Conservation (phyloP, 495 filamentous ascomycete genomes). For the Aspergillus homomorphus region DNA sequence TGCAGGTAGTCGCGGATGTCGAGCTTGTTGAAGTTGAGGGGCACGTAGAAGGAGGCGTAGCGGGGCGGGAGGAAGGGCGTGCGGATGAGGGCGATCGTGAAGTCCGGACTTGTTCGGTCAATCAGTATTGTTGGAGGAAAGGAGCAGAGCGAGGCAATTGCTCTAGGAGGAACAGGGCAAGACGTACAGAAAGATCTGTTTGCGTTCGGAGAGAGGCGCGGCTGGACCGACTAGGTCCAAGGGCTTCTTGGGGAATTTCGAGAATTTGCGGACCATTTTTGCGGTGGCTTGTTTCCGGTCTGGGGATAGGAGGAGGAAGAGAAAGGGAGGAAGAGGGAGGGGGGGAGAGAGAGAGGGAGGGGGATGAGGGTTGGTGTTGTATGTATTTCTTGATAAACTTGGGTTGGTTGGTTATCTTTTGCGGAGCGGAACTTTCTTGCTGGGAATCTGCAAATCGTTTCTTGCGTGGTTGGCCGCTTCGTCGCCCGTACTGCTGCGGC, state of each 20-base stretch:
- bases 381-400: no score
- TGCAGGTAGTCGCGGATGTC: slow-evolving; percentile 87
- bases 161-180: slow-evolving; percentile 13
- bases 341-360: background rate
- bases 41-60: slow-evolving; percentile 80
- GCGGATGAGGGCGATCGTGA: slow-evolving; percentile 71
- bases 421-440: slow-evolving; percentile 32
- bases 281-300: background rate
- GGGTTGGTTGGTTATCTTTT: slow-evolving; percentile 3
- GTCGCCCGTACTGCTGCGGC: slow-evolving; percentile 33
- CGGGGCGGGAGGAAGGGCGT: slow-evolving; percentile 67
- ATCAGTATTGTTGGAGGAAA: background rate
- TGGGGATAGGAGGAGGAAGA: background rate
- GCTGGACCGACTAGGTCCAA: slow-evolving; percentile 19
- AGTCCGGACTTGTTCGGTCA: slow-evolving; percentile 61
- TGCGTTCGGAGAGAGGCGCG: slow-evolving; percentile 33
- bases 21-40: slow-evolving; percentile 85
- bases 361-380: no score
- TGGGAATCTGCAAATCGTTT: slow-evolving; percentile 19
- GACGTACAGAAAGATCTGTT: slow-evolving; percentile 68
- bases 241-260: slow-evolving; percentile 29
- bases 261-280: slow-evolving; percentile 38
- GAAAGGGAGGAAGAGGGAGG: background rate
- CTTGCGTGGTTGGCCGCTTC: slow-evolving; percentile 43
- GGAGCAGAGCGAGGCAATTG: background rate